These are phyloP conservation scores for Cenchrus fungigraminus DNA, from an alignment of 176 grass and related monocot species.

Conservation along the genomic window DNA sequence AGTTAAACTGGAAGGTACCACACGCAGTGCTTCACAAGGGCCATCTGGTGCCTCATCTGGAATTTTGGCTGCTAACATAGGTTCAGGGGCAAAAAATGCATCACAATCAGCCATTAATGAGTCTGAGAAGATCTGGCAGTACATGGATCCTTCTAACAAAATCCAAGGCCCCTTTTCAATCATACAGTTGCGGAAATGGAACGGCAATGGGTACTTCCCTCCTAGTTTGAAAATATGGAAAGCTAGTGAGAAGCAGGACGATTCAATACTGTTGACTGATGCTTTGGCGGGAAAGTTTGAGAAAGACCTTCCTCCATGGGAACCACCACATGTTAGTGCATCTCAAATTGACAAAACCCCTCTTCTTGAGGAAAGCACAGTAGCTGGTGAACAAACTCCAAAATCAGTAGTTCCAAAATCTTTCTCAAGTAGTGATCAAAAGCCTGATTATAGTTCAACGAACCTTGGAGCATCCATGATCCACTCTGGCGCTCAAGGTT, in stretches of 20 bases:
- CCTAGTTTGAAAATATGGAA: conserved; percentile 86
- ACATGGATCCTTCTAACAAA: conserved; percentile 88
- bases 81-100: conserved; percentile 34
- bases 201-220: conserved; percentile 85
- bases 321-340: conserved; percentile 48
- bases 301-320: conserved; percentile 75
- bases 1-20: conserved; percentile 37
- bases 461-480: conserved; percentile 46
- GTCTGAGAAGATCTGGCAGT: conserved; percentile 94
- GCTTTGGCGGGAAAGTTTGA: conserved; percentile 85
- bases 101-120: conserved; percentile 53
- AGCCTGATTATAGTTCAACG: conserved; percentile 29
- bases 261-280: conserved; percentile 82
- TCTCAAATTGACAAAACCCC: conserved; percentile 41
- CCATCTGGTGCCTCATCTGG: conserved; percentile 40
- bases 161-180: conserved; percentile 97
- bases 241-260: conserved; percentile 81
- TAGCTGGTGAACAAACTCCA: conserved; percentile 40
- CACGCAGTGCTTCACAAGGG: conserved; percentile 37
- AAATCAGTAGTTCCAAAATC: conserved; percentile 46
- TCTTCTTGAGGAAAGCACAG: conserved; percentile 38
- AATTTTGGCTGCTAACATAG: conserved; percentile 39
- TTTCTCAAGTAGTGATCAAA: conserved; percentile 43
- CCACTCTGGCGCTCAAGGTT: conserved; percentile 50
- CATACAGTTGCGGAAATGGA: conserved; percentile 90